phyloP scores from a whole-genome alignment of 225 moss, liverwort and hornwort species.

The Ulota crispa region DNA sequence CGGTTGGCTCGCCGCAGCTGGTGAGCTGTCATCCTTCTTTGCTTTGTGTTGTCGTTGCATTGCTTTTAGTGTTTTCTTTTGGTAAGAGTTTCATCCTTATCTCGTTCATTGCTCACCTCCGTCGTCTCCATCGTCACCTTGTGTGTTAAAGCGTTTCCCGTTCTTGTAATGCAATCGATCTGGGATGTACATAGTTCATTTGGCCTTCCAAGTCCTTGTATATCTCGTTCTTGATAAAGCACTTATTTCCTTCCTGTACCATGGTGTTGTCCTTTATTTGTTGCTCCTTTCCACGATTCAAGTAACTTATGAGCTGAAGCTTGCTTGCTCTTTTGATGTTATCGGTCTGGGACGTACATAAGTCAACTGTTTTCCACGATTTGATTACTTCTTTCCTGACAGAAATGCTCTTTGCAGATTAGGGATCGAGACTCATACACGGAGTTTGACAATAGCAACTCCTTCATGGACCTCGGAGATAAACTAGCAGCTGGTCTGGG shows the following conservation, averaged over 20 bases:
- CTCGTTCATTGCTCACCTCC: background rate
- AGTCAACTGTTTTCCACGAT: background rate
- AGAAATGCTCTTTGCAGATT: slow-evolving; percentile 30
- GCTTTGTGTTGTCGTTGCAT: background rate
- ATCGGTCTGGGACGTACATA: background rate
- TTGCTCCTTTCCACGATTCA: background rate
- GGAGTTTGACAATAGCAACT: slow-evolving; percentile 12
- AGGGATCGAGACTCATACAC: slow-evolving; percentile 29
- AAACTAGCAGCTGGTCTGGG: slow-evolving; percentile 38
- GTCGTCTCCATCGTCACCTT: too few species aligned
- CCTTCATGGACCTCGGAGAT: slow-evolving; percentile 41
- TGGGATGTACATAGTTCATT: background rate
- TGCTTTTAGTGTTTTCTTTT: background rate
- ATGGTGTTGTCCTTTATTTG: background rate
- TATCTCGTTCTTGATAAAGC: background rate
- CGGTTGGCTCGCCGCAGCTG: slow-evolving; percentile 38
- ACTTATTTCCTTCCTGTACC: too few species aligned
- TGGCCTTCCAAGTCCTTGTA: background rate
- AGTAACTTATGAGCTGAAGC: background rate
- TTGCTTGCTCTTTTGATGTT: background rate
- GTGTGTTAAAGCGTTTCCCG: background rate
- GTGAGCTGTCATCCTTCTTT: slow-evolving; percentile 23
- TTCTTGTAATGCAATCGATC: background rate
- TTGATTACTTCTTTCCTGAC: background rate
- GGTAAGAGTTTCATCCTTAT: background rate